These are phyloP conservation scores for Penicillium lividum DNA, from an alignment of 495 filamentous ascomycete genomes.

Conservation along the genomic window DNA sequence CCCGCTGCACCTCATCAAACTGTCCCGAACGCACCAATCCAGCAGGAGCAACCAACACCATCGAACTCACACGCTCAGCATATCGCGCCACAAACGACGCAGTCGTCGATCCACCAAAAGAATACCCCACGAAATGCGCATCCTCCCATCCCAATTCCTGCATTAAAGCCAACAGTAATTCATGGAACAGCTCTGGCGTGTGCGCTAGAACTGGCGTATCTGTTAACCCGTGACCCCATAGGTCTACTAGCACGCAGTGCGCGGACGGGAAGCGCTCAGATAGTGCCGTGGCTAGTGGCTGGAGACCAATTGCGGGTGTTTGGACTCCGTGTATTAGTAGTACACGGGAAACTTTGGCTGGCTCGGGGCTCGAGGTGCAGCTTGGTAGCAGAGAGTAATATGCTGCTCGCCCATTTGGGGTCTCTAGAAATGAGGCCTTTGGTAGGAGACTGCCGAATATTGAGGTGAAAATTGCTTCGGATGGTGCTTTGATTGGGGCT, in stretches of 20 bases:
- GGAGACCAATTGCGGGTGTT: conserved; percentile 39
- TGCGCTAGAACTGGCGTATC: conserved; percentile 34
- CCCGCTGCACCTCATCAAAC: conserved; percentile 20
- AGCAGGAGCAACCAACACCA: conserved; percentile 40
- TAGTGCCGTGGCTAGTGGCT: conserved; percentile 31
- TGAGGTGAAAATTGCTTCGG: conserved; percentile 34
- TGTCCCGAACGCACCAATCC: conserved; percentile 24
- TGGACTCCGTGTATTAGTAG: conserved; percentile 39
- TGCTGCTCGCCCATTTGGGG: conserved; percentile 30
- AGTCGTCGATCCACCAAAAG: conserved; percentile 37
- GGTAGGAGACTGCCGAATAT: conserved; percentile 41
- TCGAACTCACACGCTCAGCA: conserved; percentile 27
- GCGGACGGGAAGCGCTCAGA: conserved; percentile 32
- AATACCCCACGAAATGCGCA: conserved; percentile 41
- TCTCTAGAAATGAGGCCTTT: conserved; percentile 35
- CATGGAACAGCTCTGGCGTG: conserved; percentile 31
- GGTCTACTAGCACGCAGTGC: conserved; percentile 36
- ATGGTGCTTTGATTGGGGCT: conserved; percentile 33
- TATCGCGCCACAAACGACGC: conserved; percentile 30
- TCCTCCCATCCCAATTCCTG: conserved; percentile 26
- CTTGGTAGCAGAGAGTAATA: conserved; percentile 33
- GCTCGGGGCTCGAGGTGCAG: neutral
- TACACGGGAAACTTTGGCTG: conserved; percentile 20
- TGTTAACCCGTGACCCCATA: conserved; percentile 41
- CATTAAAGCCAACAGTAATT: conserved; percentile 25